These are phyloP conservation scores for Cladophialophora bantiana DNA, from an alignment of 2,329 filamentous ascomycete species.

Conservation along the genomic window DNA sequence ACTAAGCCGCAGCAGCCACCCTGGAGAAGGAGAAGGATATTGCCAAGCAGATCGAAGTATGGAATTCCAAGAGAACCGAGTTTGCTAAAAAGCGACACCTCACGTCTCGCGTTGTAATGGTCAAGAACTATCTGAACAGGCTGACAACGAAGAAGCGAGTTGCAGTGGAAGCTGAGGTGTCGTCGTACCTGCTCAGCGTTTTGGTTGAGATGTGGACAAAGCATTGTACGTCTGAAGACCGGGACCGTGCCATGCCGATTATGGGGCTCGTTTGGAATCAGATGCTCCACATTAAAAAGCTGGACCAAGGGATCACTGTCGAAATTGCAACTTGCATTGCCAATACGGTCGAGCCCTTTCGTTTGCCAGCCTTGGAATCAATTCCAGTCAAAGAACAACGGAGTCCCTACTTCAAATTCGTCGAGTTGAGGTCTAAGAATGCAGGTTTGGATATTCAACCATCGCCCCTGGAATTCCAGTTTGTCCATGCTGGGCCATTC, in stretches of 20 bases:
- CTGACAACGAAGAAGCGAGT: neutral
- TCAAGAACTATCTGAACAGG: neutral
- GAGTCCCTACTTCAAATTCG: neutral
- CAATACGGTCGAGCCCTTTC: neutral
- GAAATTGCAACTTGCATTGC: neutral
- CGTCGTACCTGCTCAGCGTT: neutral
- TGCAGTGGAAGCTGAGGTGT: neutral
- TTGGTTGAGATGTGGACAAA: neutral
- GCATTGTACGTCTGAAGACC: neutral
- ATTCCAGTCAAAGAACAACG: neutral
- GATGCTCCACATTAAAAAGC: neutral
- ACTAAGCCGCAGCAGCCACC: neutral
- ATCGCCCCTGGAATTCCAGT: slow-evolving; percentile 5
- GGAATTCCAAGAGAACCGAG: neutral
- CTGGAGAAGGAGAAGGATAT: neutral
- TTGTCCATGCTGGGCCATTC: neutral
- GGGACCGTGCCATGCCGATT: neutral
- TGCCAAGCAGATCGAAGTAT: neutral
- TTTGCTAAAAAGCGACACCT: neutral
- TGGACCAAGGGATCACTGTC: neutral
- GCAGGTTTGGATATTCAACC: neutral
- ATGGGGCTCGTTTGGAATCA: neutral
- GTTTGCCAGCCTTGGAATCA: neutral
- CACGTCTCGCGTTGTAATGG: neutral
- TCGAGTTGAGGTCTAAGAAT: neutral